Evolutionary conservation across 1,284 basidiomycete genomes (phyloP), one percentile per base, ranked within the genome.

Genomic region (Peniophora sp.): DNA sequence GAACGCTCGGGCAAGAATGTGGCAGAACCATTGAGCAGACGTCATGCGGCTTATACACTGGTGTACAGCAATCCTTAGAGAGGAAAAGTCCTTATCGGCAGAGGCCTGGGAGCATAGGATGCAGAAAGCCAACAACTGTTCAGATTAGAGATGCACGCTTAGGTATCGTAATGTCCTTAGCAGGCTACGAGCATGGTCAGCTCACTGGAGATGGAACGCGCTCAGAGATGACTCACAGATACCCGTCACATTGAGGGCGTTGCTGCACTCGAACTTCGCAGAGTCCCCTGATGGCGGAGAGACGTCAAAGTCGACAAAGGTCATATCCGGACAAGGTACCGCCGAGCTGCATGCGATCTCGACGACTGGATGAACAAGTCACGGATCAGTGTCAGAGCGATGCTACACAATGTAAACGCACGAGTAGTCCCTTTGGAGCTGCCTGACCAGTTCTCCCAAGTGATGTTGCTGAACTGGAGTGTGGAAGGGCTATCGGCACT

Each of bases 281-380:
- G 66, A 59, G 51, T 70, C 61, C 12, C 69, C 71, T 12, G 52
- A 56, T 5, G 72, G 71, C 16, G 67, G 61, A 14, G 60, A 53
- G 23, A 80, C 67, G 47, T 70, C 60, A 53, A 78, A 74, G 48
- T 69, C 59, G 8, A 60, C 45, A 59, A 81, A 81, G 0, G 59
- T 55, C 32, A 81, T 68, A 53, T 73, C 63, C 22, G 65, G 61
- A 56, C 78, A 82, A 16, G 72, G 73, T 32, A 67, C 77, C 6
- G 72, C 74, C 3, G 73, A 56, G 55, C 76, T 79, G 63, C 79
- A 81, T 53, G 71, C 70, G n/a, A 82, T 63, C 55, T 77, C 71
- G 39, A 81, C 71, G 45, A 80, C 79, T 80, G 51, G 23, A 10
- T 49, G 23, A 47, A 39, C 53, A 52, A 36, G 24, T 20, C n/a